Evolutionary conservation across 176 grass and related monocot genomes (phyloP).

Genomic region (Triticum dicoccoides): DNA sequence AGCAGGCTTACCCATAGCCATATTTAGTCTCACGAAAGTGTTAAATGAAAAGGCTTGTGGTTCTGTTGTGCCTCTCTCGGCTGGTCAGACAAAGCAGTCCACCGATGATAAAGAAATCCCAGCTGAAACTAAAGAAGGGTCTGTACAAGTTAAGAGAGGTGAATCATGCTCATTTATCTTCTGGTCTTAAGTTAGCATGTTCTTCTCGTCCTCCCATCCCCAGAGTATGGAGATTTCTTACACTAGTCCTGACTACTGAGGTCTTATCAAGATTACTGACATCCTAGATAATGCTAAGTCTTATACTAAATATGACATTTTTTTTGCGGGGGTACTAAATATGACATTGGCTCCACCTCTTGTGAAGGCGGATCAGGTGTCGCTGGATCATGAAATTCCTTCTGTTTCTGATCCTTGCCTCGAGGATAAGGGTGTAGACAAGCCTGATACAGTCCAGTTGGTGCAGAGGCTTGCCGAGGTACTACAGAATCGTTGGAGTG

Average conservation of each 20-base stretch:
- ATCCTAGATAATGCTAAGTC: neutral
- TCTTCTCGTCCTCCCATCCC: neutral
- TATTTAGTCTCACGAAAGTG: slow-evolving; percentile 29
- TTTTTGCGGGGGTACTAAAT: neutral
- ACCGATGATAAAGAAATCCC: slow-evolving; percentile 13
- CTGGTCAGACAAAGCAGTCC: slow-evolving; percentile 22
- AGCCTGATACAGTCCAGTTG: slow-evolving; percentile 1
- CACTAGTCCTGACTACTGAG: neutral
- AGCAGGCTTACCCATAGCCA: slow-evolving; percentile 10
- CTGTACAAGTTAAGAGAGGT: neutral
- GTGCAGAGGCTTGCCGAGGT: neutral
- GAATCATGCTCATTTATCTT: slow-evolving; percentile 19
- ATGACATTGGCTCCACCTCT: neutral
- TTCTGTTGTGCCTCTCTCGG: slow-evolving; percentile 4
- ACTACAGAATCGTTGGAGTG: neutral
- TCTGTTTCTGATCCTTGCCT: slow-evolving; percentile 1
- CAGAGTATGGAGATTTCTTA: neutral
- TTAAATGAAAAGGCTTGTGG: neutral
- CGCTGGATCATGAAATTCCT: slow-evolving; percentile 1
- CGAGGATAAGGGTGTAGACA: neutral
- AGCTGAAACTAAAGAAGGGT: neutral
- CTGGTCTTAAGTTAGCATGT: slow-evolving; percentile 3
- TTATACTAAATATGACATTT: neutral
- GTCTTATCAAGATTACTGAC: neutral
- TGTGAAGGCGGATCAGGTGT: neutral